These are phyloP conservation scores for Penicillium polonicum DNA, from an alignment of 2,329 filamentous ascomycete species.

Conservation along the genomic window DNA sequence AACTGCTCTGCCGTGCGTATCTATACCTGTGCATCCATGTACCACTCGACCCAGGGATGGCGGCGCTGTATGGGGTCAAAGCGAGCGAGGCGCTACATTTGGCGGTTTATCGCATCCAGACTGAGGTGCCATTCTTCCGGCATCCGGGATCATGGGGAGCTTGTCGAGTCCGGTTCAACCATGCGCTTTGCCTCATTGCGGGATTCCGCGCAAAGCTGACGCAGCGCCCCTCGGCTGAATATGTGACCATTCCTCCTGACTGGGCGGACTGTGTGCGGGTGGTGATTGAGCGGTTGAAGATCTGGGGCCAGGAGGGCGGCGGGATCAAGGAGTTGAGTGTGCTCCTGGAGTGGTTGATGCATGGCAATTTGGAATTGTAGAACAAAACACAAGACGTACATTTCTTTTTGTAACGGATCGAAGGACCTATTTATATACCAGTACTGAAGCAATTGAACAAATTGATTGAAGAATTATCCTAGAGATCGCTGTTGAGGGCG, in stretches of 20 bases:
- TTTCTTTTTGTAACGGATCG: not conserved
- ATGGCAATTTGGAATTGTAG: conserved; percentile 16
- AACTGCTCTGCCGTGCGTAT: conserved; percentile 27
- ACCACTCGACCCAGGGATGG: conserved; percentile 17
- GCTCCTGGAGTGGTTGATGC: conserved; percentile 26
- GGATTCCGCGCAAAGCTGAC: conserved; percentile 23
- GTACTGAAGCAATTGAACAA: not conserved
- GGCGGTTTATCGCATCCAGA: conserved; percentile 28
- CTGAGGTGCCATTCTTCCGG: conserved; percentile 27
- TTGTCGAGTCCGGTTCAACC: conserved; percentile 29
- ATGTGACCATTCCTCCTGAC: conserved; percentile 21
- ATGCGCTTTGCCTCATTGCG: conserved; percentile 26
- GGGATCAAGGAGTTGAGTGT: conserved; percentile 26
- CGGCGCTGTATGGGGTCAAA: conserved; percentile 20
- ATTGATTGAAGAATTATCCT: not conserved
- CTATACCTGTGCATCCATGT: conserved; percentile 27
- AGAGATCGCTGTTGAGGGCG: not conserved
- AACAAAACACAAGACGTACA: not conserved
- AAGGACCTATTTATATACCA: not conserved
- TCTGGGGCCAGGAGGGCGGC: conserved; percentile 26
- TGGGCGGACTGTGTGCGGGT: conserved; percentile 25
- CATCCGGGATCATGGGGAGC: conserved; percentile 29
- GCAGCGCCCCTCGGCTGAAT: conserved; percentile 19
- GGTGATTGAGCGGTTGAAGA: conserved; percentile 24
- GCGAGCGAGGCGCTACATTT: conserved; percentile 24